phyloP scores from a whole-genome alignment of 805 yeast genomes.

The Hanseniaspora guilliermondii region DNA sequence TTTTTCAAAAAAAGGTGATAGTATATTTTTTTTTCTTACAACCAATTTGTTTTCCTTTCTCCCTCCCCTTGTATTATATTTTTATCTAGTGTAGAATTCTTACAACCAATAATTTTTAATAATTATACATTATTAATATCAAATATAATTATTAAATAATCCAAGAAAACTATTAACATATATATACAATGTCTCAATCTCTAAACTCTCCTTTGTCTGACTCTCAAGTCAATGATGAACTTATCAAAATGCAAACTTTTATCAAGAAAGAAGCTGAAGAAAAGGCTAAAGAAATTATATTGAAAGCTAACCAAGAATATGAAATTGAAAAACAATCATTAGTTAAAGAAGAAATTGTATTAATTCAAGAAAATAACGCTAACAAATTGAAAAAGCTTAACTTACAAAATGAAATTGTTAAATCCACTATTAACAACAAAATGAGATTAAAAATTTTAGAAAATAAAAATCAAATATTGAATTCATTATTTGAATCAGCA shows the following conservation, averaged over 20 bases:
- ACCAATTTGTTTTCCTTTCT: no score
- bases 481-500: conserved; percentile 61
- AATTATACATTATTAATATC: background rate
- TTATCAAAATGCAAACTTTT: conserved; percentile 95
- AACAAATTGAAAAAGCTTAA: conserved; percentile 80
- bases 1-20: no score
- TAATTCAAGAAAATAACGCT: conserved; percentile 70
- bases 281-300: conserved; percentile 87
- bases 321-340: conserved; percentile 93
- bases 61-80: no score
- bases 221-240: conserved; percentile 78
- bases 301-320: conserved; percentile 97
- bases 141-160: background rate
- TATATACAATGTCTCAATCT: background rate
- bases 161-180: background rate
- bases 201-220: conserved; percentile 20
- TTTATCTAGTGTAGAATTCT: no score
- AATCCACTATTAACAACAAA: conserved; percentile 90
- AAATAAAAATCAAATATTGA: conserved; percentile 71
- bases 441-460: conserved; percentile 81
- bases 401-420: conserved; percentile 86
- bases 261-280: conserved; percentile 98
- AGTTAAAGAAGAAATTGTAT: conserved; percentile 82
- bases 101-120: no score
- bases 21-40: no score